A percentile compares a stretch with the other conserved stretches of the same genome.
These are phyloP conservation scores for Aspergillus aculeatinus DNA, from an alignment of 2,329 filamentous ascomycete species.

Conservation along the genomic window DNA sequence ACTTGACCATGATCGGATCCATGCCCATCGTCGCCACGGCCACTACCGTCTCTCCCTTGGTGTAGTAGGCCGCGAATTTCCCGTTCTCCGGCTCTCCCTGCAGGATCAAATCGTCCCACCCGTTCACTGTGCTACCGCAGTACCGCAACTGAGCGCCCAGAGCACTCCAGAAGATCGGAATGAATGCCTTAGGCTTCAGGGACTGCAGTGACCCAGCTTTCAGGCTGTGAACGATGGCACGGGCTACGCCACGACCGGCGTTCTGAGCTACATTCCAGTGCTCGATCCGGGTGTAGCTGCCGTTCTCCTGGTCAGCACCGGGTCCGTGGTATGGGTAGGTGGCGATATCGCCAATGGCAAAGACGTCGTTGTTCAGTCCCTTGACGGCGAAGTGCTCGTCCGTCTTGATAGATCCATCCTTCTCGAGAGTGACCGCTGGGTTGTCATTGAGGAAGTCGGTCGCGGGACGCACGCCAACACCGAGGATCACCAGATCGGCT, in stretches of 20 bases:
- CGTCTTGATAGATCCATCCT: conserved; percentile 81
- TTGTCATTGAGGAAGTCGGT: conserved; percentile 80
- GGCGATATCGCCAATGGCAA: conserved; percentile 91
- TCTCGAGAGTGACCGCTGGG: conserved; percentile 65
- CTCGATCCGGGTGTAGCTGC: conserved; percentile 77
- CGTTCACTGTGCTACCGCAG: conserved; percentile 79
- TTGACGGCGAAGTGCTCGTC: conserved; percentile 76
- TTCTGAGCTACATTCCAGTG: conserved; percentile 99
- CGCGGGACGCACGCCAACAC: conserved; percentile 82
- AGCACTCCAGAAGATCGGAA: conserved; percentile 96
- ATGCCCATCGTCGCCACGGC: conserved; percentile 88
- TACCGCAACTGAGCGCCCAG: conserved; percentile 86
- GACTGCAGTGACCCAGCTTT: conserved; percentile 31
- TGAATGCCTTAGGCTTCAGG: conserved; percentile 68
- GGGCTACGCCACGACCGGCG: conserved; percentile 75
- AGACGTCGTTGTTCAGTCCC: conserved; percentile 73
- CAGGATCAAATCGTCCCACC: conserved; percentile 83
- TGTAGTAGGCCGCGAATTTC: conserved; percentile 88
- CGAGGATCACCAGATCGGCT: conserved; percentile 87
- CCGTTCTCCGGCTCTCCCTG: conserved; percentile 72
- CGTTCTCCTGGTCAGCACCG: conserved; percentile 61
- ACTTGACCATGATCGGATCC: conserved; percentile 83
- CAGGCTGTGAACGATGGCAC: conserved; percentile 67
- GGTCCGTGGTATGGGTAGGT: conserved; percentile 93
- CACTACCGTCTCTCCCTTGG: conserved; percentile 79